Conservation (phyloP, 2,329 filamentous ascomycete species). For the Cryphonectria radicalis region DNA sequence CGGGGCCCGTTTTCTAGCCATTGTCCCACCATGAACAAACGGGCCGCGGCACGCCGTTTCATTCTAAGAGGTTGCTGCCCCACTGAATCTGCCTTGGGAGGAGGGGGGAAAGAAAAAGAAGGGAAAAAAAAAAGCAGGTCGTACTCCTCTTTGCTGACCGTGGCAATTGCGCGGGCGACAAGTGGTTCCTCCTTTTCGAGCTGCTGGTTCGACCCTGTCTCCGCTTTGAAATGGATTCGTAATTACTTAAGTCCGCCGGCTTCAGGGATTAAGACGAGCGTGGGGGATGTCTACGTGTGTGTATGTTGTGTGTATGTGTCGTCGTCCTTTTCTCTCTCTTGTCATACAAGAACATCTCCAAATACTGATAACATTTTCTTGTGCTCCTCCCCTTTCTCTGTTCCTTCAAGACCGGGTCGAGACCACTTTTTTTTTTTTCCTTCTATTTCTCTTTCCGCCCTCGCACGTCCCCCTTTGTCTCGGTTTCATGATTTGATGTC, state of each 20-base stretch:
- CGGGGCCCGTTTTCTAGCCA: background rate
- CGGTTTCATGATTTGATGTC: background rate
- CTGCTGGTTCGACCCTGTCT: background rate
- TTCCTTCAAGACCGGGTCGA: background rate
- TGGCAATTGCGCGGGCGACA: background rate
- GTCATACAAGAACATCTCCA: background rate
- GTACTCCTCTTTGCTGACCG: background rate
- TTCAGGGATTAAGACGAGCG: background rate
- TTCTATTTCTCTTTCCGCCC: background rate
- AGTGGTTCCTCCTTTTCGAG: background rate
- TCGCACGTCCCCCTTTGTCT: background rate
- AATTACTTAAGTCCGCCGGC: slow-evolving; percentile 17
- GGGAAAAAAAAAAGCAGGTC: background rate
- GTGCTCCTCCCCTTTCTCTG: no score
- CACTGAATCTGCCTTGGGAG: background rate
- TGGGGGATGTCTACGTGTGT: background rate
- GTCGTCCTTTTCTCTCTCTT: background rate
- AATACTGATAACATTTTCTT: no score
- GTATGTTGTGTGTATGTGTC: background rate
- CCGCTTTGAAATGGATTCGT: slow-evolving; percentile 6
- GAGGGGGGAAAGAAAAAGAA: no score
- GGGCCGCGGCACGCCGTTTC: background rate
- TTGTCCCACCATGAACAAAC: background rate
- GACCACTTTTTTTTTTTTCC: background rate
- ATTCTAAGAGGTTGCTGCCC: background rate